Evolutionary conservation across 2,329 filamentous ascomycete species (phyloP).

Genomic region (Penicillium sp.): DNA sequence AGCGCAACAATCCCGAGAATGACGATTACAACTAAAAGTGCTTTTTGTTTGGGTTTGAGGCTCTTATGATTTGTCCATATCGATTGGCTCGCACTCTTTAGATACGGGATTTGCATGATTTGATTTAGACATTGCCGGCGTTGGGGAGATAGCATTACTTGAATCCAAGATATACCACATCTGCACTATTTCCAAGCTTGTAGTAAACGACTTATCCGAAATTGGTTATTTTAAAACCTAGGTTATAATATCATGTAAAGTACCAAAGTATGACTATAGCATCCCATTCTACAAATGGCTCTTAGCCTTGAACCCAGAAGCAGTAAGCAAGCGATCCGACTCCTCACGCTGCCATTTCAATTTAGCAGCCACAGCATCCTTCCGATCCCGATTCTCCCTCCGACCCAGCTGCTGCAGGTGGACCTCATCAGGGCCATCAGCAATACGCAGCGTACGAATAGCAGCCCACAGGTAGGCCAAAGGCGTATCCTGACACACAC

Average conservation of each 20-base stretch:
- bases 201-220: background rate
- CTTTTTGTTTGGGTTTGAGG: slow-evolving; percentile 9
- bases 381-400: slow-evolving; percentile 51
- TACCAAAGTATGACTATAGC: background rate
- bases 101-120: slow-evolving; percentile 19
- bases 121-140: slow-evolving; percentile 15
- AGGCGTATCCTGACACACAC: slow-evolving; percentile 90
- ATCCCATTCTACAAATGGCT: slow-evolving; percentile 30
- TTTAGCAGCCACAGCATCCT: slow-evolving; percentile 41
- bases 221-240: background rate
- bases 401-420: slow-evolving; percentile 60
- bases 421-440: slow-evolving; percentile 95
- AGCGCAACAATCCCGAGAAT: slow-evolving; percentile 27
- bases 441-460: slow-evolving; percentile 75
- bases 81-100: slow-evolving; percentile 11
- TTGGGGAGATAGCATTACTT: slow-evolving; percentile 7
- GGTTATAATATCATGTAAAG: background rate
- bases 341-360: slow-evolving; percentile 41
- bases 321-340: slow-evolving; percentile 35
- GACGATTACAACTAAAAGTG: slow-evolving; percentile 31
- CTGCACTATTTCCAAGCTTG: background rate
- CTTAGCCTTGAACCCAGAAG: slow-evolving; percentile 36
- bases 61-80: slow-evolving; percentile 5
- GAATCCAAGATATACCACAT: slow-evolving; percentile 3
- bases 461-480: slow-evolving; percentile 76